Percentiles rank a stretch among this genome's conserved stretches.
Conservation (phyloP, 441 rosid genomes). For the Aleurites moluccanus region DNA sequence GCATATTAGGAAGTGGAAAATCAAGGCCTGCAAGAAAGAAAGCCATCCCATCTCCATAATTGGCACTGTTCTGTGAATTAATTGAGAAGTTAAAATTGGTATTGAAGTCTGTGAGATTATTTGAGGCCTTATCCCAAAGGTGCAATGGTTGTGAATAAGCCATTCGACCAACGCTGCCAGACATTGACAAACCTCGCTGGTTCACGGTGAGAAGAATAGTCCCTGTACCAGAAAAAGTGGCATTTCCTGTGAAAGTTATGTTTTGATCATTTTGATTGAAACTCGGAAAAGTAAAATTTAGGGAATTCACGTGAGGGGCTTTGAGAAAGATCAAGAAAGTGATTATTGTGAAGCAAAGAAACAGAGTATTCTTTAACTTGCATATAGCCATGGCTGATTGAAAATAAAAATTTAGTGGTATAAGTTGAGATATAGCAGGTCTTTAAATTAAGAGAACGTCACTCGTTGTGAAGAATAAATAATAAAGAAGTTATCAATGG, state of each 20-base stretch:
- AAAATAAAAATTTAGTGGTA: too few relatives aligned
- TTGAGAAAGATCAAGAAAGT: background rate
- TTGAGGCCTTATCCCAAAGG: slow-evolving; percentile 29
- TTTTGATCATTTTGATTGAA: background rate
- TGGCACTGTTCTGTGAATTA: background rate
- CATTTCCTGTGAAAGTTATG: background rate
- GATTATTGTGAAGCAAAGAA: background rate
- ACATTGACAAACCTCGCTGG: too few relatives aligned
- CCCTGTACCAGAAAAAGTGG: background rate
- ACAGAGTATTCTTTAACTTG: background rate
- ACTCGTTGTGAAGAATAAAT: too few relatives aligned
- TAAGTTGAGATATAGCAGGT: too few relatives aligned
- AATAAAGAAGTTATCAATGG: too few relatives aligned
- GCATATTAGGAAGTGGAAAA: background rate
- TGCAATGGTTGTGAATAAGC: slow-evolving; percentile 15
- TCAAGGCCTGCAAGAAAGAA: slow-evolving; percentile 32
- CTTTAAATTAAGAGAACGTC: too few relatives aligned
- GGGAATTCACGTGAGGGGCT: background rate
- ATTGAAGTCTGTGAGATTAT: slow-evolving; percentile 23
- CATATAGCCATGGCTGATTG: too few relatives aligned
- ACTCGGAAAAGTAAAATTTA: background rate
- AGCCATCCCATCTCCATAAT: slow-evolving; percentile 8
- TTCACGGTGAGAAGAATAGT: background rate
- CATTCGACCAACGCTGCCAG: background rate
- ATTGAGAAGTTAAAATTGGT: slow-evolving; percentile 33